Evolutionary conservation across 305 asterid genomes (phyloP), one percentile per base, ranked within the genome.

Genomic region (Lippia alba): DNA sequence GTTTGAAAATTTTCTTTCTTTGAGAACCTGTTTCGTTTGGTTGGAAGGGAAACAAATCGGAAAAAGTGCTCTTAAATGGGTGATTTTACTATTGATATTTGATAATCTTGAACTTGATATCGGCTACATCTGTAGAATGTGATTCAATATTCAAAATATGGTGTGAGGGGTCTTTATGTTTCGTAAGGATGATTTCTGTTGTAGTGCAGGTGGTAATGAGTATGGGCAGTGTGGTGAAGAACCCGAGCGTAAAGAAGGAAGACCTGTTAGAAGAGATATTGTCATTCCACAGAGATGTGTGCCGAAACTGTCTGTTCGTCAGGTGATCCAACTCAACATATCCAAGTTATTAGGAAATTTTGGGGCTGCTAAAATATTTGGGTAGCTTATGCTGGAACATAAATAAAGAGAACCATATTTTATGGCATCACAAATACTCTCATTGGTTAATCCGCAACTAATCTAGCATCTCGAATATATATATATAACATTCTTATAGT

Each of bases 171-270:
- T 69, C 16, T 58, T 36, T 61, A 14, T 64, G 62, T 54, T 67
- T 71, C 45, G 71, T 58, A 76, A 66, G 72, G 61, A 59, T 66
- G 70, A 66, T 48, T 40, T 70, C 33, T 70, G 53, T 63, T 64
- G 59, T 74, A 66, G 45, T 80, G 76, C 82, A 94, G 99, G 99
- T 64, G 99, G 99, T 70, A 94, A 94, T 74, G 99, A 94, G 84
- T 94, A 94, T 51, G 99, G 99, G 41, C 99, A 94, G 82, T 94
- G 99, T 78, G 97, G 97, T 68, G 99, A 91, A 86, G 97, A 94
- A 64, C 92, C 97, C n/a, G 99, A 90, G 83, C 89, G 96, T 72
- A 91, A 86, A 85, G 96, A 85, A 1, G 96, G 95, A 57, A 87
- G 82, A 76, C 96, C 91, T 50, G 88, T 91, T 67, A 87, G 92